Percentiles rank a stretch among this genome's conserved stretches.
Evolutionary conservation across 1,284 basidiomycete species (phyloP).

Genomic region (Sporisorium iseilematis-ciliati): DNA sequence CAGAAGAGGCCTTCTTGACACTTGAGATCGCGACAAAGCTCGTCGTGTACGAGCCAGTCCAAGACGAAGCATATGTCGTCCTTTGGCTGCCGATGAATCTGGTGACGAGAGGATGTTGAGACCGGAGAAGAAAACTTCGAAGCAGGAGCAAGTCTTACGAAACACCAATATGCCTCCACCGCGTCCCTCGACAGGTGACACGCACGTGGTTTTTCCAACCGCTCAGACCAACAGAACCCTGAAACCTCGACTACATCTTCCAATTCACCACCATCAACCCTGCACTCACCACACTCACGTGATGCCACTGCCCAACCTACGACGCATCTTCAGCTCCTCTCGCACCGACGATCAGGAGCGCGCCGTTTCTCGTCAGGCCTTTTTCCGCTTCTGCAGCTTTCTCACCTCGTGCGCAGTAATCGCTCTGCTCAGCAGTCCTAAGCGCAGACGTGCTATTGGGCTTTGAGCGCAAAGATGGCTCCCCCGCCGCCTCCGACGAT

Average conservation of each 20-base stretch:
- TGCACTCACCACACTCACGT: not conserved
- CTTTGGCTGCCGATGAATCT: not conserved
- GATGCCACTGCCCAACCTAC: conserved; percentile 62
- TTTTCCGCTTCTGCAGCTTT: conserved; percentile 65
- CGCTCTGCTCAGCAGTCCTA: conserved; percentile 60
- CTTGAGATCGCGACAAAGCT: not conserved
- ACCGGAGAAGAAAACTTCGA: not conserved
- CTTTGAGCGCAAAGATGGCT: conserved; percentile 8
- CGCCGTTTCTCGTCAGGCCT: conserved; percentile 61
- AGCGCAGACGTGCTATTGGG: conserved; percentile 50
- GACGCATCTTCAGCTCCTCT: conserved; percentile 63
- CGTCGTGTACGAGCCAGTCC: not conserved
- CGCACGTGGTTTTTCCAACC: not conserved
- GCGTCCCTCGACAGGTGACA: too few relatives aligned
- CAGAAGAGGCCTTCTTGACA: not conserved
- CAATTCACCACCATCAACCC: not conserved
- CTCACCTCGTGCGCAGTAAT: conserved; percentile 61
- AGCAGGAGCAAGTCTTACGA: not conserved
- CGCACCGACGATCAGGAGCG: conserved; percentile 60
- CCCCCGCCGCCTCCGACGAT: not conserved
- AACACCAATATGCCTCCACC: not conserved
- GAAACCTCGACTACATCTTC: not conserved
- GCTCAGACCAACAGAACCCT: not conserved
- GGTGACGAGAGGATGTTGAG: not conserved
- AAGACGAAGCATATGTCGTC: not conserved